Evolutionary conservation across 352 stramenopile species (phyloP), one percentile per base, ranked within the genome.

Genomic region (Phytophthora foliorum): DNA sequence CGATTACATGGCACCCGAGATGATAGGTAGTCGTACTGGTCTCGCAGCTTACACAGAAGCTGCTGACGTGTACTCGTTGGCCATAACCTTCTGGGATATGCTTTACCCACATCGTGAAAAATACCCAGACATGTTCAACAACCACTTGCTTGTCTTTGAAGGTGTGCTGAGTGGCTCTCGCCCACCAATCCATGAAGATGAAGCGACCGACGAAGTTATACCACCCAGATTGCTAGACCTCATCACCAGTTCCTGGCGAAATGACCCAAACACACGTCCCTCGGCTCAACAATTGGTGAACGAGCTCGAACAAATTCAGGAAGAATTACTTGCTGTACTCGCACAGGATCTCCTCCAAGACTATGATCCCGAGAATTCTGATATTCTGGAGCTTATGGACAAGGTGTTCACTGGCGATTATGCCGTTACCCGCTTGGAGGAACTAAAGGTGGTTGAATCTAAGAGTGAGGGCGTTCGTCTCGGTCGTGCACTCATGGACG

Each of bases 21-120:
- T 93, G 67, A 86, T 93, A 48, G 61, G 48, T 25, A 80, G 78
- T 22, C 57, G 75, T 13, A 73, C 63, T 24, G 81, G 81, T 8
- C 27, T 84, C 6, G 79, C 75, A 11, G 48, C 60, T 0, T 93
- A 93, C 52, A 74, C 64, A 1, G 78, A 93, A 53, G 73, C 75
- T 36, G 83, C 86, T 0, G 86, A 93, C 45, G 70, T 93, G 21
- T 93, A 88, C 57, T 81, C 77, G n/a, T 61, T 93, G 32, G 83
- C 39, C n/a, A 82, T 92, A 34, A 89, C 82, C 3, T 72, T 92
- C 17, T 93, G 86, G 85, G 82, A 93, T 55, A 84, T 93, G n/a
- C 44, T 87, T 32, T 77, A 87, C 52, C 81, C 81, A 4, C 60
- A 72, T 16, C 52, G 46, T 8, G 68, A 62, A 38, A 90, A 86